Evolutionary conservation across 768 basidiomycete species (phyloP), one percentile per base, ranked within the genome.

Genomic region (Russula dissimulans): DNA sequence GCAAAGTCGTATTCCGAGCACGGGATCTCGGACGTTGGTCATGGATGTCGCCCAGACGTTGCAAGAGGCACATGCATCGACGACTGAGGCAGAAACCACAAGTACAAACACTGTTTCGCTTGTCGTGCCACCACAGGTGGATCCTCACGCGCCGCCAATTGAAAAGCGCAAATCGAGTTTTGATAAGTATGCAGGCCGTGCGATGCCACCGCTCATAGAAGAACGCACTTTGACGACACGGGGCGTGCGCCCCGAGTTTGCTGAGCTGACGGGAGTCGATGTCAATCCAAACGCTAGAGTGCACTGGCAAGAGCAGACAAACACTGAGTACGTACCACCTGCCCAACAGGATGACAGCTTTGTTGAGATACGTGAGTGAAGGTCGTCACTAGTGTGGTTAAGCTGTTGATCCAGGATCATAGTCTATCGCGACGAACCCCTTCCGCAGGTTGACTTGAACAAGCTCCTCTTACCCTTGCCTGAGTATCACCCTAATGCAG

Each of bases 41-140:
- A 90, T 91, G 89, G 87, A 91, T 44, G 81, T 91, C 11, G 87
- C 86, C 3, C 85, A 84, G 68, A 79, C 80, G 9, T 69, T 89
- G 56, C 75, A 69, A 38, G 76, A 79, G 59, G 72, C 69, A 5
- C 67, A 68, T 6, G 59, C 50, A n/a, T 4, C 36, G 14, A 42
- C 34, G 11, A 17, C 50, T 8, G 46, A 49, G 32, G 26, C 38
- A 36, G 61, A 63, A 18, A 9, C 42, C 36, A 6, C 29, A 9
- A 38, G 42, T 11, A 39, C 38, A 18, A 15, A 32, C 17, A 17
- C 44, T 39, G 51, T 39, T 26, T 8, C 38, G n/a, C 8, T 26
- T 48, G 31, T 53, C 53, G 14, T 31, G n/a, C 43, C 52, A 32
- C 36, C n/a, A 41, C 59, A 55, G 15, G 50, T 41, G 14, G 60